Base-by-base conservation (phyloP, 495 filamentous ascomycete genomes). In the Rostrohypoxylon terebratum region DNA sequence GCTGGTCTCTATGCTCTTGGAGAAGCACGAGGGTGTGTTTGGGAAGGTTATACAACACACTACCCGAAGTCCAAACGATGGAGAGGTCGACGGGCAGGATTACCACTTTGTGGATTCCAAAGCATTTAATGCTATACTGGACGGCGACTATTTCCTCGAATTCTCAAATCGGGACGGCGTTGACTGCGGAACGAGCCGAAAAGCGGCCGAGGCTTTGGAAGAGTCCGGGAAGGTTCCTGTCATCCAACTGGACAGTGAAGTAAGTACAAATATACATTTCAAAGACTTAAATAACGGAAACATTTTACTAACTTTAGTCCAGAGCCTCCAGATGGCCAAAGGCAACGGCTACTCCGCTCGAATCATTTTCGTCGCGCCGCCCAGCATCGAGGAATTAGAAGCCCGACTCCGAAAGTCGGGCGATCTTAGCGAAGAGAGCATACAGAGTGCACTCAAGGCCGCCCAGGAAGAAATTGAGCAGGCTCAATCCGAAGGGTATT, bases 311-410 rank as follows among this genome's bases (percentile, higher is more conserved):
- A 77, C 68, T 58, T 0, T 23, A 44, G 0, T 34, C 21, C 81
- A 91, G 94, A 68, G 90, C 89, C 69, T 92, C 86, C 83, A 94
- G 91, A 79, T 82, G 80, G 88, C 93, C 47, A 93, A 91, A 75
- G 87, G 88, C 63, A 87, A 87, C 40, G 85, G 90, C 69, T 87
- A 92, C 59, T 83, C 89, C 59, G 90, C 92, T 18, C 86, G 92
- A 3, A 91, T 91, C 72, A 75, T 95, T 42, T 93, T 95, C 77
- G 80, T 96, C 51, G 81, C 87, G 9, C 92, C 93, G 0, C 90
- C 92, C 0, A 86, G 84, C 2, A 48, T 89, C 21, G 86, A 91
- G 25, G 83, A 85, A 16, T 80, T 94, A 13, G 90, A 93, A 75
- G 75, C 83, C 67, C 82, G 90, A 57, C 77, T 94, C 4, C 38